Conservation (phyloP, 2,329 filamentous ascomycete genomes). For the Byssoonygena ceratinophila region DNA sequence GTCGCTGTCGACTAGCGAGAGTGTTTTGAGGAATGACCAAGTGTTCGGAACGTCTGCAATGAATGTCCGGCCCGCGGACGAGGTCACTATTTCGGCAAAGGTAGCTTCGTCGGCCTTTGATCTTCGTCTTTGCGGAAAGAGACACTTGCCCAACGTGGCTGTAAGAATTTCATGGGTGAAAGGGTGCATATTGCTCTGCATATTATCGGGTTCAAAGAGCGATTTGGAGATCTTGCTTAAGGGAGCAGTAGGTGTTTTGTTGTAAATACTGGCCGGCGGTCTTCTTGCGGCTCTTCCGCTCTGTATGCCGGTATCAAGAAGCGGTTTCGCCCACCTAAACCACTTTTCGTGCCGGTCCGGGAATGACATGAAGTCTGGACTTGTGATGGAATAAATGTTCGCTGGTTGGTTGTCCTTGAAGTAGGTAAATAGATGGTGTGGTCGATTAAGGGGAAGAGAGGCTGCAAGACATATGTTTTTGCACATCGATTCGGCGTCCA, state of each 20-base stretch:
- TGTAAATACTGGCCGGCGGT: conserved; percentile 12
- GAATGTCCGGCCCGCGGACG: conserved; percentile 19
- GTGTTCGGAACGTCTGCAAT: conserved; percentile 27
- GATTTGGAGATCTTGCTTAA: conserved; percentile 12
- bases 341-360: conserved; percentile 27
- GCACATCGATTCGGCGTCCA: conserved; percentile 26
- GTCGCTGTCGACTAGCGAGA: conserved; percentile 17
- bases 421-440: conserved; percentile 29
- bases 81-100: conserved; percentile 7
- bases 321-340: conserved; percentile 31
- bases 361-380: conserved; percentile 23
- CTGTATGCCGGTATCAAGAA: conserved; percentile 19
- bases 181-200: neutral
- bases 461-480: conserved; percentile 28
- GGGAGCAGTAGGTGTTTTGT: conserved; percentile 7
- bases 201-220: conserved; percentile 6
- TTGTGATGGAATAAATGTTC: conserved; percentile 21
- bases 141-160: conserved; percentile 31
- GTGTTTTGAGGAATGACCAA: conserved; percentile 24
- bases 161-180: conserved; percentile 27
- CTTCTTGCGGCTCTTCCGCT: conserved; percentile 12
- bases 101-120: neutral
- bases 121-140: conserved; percentile 23
- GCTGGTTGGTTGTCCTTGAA: conserved; percentile 24
- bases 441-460: conserved; percentile 17